Conservation (phyloP, 2,329 filamentous ascomycete genomes). For the Penicillium sp. region DNA sequence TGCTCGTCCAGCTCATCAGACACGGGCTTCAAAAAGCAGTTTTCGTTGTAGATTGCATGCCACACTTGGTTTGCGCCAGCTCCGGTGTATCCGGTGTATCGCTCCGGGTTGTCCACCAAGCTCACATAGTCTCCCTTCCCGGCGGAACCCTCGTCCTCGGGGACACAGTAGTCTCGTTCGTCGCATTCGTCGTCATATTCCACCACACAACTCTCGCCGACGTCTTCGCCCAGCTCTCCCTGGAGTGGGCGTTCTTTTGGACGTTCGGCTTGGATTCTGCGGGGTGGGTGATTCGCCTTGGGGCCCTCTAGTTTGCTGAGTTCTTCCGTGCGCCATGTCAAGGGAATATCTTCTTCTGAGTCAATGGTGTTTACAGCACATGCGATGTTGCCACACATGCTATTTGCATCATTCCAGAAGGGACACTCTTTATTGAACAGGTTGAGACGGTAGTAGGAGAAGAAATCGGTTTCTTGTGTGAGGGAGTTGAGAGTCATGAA, state of each 20-base stretch:
- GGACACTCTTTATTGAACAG: conserved; percentile 92
- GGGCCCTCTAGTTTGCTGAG: conserved; percentile 90
- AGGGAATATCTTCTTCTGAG: conserved; percentile 89
- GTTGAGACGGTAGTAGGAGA: conserved; percentile 94
- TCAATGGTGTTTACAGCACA: conserved; percentile 95
- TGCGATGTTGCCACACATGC: conserved; percentile 94
- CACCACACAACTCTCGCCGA: conserved; percentile 93
- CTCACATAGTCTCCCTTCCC: conserved; percentile 96
- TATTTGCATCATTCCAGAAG: conserved; percentile 91
- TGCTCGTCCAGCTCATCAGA: conserved; percentile 26
- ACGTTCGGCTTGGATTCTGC: conserved; percentile 67
- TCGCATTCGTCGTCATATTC: conserved; percentile 98
- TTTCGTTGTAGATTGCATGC: conserved; percentile 95
- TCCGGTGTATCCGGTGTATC: conserved; percentile 91
- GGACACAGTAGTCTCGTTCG: conserved; percentile 92
- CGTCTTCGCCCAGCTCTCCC: conserved; percentile 77
- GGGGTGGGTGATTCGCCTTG: conserved; percentile 82
- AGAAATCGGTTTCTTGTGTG: conserved; percentile 89
- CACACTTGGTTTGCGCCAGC: conserved; percentile 84
- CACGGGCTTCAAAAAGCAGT: conserved; percentile 71
- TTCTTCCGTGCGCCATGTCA: conserved; percentile 87
- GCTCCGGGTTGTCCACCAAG: conserved; percentile 86
- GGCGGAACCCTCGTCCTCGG: conserved; percentile 83
- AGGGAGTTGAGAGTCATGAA: conserved; percentile 76
- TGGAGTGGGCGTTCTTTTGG: conserved; percentile 70